phyloP scores from a whole-genome alignment of 345 rosid genomes.

The Melastoma malabathricum region DNA sequence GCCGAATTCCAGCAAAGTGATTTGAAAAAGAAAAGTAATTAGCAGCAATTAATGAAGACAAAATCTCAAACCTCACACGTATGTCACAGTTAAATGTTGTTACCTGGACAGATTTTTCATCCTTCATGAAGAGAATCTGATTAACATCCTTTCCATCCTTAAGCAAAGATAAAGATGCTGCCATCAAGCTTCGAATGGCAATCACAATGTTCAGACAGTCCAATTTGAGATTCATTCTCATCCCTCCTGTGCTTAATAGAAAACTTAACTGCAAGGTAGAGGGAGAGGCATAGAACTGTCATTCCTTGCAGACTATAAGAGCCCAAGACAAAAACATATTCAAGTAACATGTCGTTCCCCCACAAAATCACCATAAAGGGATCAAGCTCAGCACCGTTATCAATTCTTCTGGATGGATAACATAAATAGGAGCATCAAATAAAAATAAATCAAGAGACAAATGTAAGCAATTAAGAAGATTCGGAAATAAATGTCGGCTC shows the following conservation, averaged over 20 bases:
- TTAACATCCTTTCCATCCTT: conserved; percentile 11
- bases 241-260: conserved; percentile 39
- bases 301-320: neutral
- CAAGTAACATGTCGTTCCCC: neutral
- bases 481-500: conserved; percentile 14
- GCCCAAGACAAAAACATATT: neutral
- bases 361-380: no score
- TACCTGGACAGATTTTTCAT: conserved; percentile 51
- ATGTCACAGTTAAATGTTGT: neutral
- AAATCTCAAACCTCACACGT: neutral
- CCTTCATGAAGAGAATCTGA: conserved; percentile 16
- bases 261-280: conserved; percentile 33
- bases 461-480: conserved; percentile 3
- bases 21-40: no score
- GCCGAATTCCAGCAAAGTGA: no score
- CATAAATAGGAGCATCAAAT: neutral
- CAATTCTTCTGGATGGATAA: no score
- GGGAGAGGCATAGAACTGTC: conserved; percentile 3
- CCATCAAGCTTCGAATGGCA: conserved; percentile 37
- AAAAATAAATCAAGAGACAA: neutral
- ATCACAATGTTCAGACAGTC: conserved; percentile 49
- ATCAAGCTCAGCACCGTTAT: no score
- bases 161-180: conserved; percentile 24
- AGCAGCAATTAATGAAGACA: no score
- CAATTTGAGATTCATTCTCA: conserved; percentile 37